Conservation (phyloP, 2,329 filamentous ascomycete genomes). For the Emergomyces orientalis region DNA sequence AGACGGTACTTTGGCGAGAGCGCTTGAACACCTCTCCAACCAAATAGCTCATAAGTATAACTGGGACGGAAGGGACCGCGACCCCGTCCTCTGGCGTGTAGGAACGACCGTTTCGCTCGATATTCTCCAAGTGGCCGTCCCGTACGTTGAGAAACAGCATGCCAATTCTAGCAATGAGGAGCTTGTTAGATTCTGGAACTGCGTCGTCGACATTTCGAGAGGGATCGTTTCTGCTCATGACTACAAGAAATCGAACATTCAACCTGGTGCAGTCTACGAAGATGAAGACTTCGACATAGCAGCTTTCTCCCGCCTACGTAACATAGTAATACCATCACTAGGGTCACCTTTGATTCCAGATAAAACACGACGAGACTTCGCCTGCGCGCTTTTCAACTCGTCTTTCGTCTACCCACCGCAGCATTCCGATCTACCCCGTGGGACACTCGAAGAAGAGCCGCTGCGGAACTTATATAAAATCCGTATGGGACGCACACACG, state of each 20-base stretch:
- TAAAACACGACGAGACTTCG: constrained; percentile 57
- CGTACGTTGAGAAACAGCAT: constrained; percentile 45
- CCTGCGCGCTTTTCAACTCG: constrained; percentile 66
- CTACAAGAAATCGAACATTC: constrained; percentile 35
- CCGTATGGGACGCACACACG: constrained; percentile 63
- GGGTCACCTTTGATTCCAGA: constrained; percentile 58
- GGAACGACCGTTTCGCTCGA: constrained; percentile 63
- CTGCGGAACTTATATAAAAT: constrained; percentile 55
- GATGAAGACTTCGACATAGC: constrained; percentile 77
- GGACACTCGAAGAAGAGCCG: constrained; percentile 39
- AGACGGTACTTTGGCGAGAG: constrained; percentile 55
- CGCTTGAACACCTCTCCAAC: constrained; percentile 56
- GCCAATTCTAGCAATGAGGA: constrained; percentile 25
- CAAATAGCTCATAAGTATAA: constrained; percentile 73
- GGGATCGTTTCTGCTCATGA: constrained; percentile 62
- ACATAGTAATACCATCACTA: constrained; percentile 63
- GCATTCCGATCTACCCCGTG: constrained; percentile 47
- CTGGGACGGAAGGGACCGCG: constrained; percentile 63
- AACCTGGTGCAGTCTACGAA: constrained; percentile 42
- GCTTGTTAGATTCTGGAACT: constrained; percentile 58
- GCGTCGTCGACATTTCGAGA: constrained; percentile 54
- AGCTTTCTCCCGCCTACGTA: constrained; percentile 58
- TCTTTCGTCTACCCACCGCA: constrained; percentile 71
- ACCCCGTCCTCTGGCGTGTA: constrained; percentile 65
- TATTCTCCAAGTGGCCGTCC: constrained; percentile 58